These are phyloP conservation scores for Pinus tabuliformis DNA, from an alignment of 75 land plant species.

Conservation along the genomic window DNA sequence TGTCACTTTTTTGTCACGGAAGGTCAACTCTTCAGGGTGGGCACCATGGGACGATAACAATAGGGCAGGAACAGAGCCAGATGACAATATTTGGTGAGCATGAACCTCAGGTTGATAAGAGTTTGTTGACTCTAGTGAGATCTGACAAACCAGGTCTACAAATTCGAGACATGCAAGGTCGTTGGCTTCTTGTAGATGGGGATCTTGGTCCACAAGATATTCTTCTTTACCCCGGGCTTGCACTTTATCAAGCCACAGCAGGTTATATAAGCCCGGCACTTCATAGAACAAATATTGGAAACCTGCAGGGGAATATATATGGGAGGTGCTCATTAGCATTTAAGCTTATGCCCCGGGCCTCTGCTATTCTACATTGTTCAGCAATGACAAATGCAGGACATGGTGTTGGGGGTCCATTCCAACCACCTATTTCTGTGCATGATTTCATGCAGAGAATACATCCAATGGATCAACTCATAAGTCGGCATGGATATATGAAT, in stretches of 20 bases:
- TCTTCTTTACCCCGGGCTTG: slow-evolving; percentile 73
- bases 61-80: slow-evolving; percentile 55
- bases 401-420: slow-evolving; percentile 81
- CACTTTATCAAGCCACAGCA: slow-evolving; percentile 89
- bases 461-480: slow-evolving; percentile 66
- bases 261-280: slow-evolving; percentile 82
- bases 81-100: slow-evolving; percentile 56
- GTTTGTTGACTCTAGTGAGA: slow-evolving; percentile 70
- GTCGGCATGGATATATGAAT: slow-evolving; percentile 35
- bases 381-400: slow-evolving; percentile 87
- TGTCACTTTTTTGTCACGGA: slow-evolving; percentile 76
- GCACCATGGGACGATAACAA: slow-evolving; percentile 49
- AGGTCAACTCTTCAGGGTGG: slow-evolving; percentile 73
- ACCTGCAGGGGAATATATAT: slow-evolving; percentile 45
- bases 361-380: slow-evolving; percentile 76
- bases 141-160: slow-evolving; percentile 82
- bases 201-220: slow-evolving; percentile 89
- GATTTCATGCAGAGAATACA: slow-evolving; percentile 93
- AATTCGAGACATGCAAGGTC: slow-evolving; percentile 73
- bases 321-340: slow-evolving; percentile 82
- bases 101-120: slow-evolving; percentile 77
- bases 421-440: slow-evolving; percentile 79
- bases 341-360: slow-evolving; percentile 90
- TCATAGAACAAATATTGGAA: slow-evolving; percentile 41
- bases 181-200: slow-evolving; percentile 83